phyloP scores from a whole-genome alignment of 163 green algal species.

The Volvox carteri region DNA sequence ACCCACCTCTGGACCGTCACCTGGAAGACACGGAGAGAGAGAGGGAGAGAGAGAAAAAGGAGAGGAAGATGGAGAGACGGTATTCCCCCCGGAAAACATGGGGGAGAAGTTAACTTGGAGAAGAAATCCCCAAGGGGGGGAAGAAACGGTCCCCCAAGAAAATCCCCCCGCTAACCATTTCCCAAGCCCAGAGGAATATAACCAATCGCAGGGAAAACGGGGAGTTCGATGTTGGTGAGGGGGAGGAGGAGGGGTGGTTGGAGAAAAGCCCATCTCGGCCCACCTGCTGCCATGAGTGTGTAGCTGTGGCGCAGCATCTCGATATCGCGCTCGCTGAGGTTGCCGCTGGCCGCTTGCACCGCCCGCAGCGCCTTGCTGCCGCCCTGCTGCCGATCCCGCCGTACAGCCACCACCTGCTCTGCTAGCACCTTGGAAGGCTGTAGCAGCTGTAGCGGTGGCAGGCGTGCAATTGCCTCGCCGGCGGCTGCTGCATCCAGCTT shows the following conservation, averaged over 20 bases:
- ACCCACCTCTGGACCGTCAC: constrained; percentile 60
- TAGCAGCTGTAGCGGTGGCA: constrained; percentile 67
- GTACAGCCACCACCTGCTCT: constrained; percentile 60
- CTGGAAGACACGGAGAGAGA: constrained; percentile 11
- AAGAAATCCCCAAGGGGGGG: no score
- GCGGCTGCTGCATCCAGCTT: constrained; percentile 51
- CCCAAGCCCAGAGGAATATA: no score
- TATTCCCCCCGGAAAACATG: no score
- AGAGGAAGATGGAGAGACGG: neutral
- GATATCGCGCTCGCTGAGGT: constrained; percentile 66
- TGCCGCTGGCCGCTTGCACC: constrained; percentile 55
- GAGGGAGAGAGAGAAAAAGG: neutral
- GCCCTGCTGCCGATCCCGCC: constrained; percentile 7
- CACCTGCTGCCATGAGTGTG: constrained; percentile 65
- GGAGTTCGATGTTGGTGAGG: no score
- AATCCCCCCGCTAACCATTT: neutral
- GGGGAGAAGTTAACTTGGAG: no score
- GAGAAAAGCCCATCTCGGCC: no score
- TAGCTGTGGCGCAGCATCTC: constrained; percentile 74
- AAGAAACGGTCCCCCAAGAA: no score
- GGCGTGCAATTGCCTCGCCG: constrained; percentile 18
- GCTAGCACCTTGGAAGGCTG: constrained; percentile 75
- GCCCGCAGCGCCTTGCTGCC: constrained; percentile 19
- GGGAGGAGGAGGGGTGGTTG: no score
- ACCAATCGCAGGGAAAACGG: no score